Percentiles rank a stretch among this genome's conserved stretches.
phyloP scores from a whole-genome alignment of 2,329 filamentous ascomycete genomes.

The Coleophoma crateriformis region DNA sequence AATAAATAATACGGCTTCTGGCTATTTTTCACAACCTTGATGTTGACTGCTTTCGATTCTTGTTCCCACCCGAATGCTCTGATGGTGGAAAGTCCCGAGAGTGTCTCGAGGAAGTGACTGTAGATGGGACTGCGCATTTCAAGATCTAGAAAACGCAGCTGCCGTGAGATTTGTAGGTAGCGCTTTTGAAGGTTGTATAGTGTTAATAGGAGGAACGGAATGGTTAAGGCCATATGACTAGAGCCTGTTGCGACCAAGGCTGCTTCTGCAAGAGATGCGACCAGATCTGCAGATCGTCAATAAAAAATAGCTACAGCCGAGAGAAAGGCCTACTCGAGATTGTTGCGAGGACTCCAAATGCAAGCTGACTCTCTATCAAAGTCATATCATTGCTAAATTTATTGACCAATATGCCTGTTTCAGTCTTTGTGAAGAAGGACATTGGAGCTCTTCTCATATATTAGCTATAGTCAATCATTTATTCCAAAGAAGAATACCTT shows the following conservation, averaged over 20 bases:
- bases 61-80: conserved; percentile 36
- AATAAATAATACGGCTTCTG: conserved; percentile 40
- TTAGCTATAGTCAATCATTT: background rate
- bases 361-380: background rate
- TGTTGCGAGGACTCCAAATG: background rate
- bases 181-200: conserved; percentile 26
- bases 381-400: background rate
- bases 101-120: conserved; percentile 37
- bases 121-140: conserved; percentile 35
- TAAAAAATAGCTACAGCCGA: too few relatives aligned
- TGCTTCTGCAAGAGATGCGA: conserved; percentile 25
- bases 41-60: background rate
- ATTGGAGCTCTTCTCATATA: background rate
- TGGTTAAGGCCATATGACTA: conserved; percentile 1
- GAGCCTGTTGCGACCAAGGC: conserved; percentile 28
- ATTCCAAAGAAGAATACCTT: background rate
- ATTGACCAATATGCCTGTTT: background rate
- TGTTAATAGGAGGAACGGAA: conserved; percentile 15
- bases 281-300: background rate
- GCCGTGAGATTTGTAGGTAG: conserved; percentile 39
- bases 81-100: conserved; percentile 35
- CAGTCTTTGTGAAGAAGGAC: background rate
- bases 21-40: conserved; percentile 29
- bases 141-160: conserved; percentile 38
- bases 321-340: too few relatives aligned